Base-by-base conservation (phyloP, 2,329 filamentous ascomycete genomes). In the Dactylonectria estremocensis region DNA sequence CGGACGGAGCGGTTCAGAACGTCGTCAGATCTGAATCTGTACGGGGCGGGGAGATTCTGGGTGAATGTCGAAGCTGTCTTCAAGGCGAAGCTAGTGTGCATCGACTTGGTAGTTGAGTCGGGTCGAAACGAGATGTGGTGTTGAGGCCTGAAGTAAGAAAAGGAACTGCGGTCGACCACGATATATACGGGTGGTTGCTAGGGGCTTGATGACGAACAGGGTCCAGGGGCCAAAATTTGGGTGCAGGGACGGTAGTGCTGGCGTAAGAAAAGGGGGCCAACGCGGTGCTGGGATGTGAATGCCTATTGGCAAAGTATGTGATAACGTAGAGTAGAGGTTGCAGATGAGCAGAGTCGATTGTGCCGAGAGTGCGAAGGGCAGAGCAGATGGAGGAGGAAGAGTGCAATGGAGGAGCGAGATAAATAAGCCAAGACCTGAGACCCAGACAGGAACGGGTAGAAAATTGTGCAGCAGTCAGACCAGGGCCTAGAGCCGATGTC, bases 371-470 rank as follows among this genome's bases (percentile, higher is more conserved):
- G 37, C 35, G 52, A 40, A 40, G 33, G 35, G 31, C 22, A 45
- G 37, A 37, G 33, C 31, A 31, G 35, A 49, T 33, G 37, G 22
- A 31, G 28, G 45, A 54, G 28, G 56, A 60, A 71, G 69, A 65
- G 67, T 62, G 7, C 40, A 35, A 35, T 67, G 66, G 62, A 67
- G 64, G 66, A 58, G 60, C 52, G 50, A 64, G 68, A 74, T 68
- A 64, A 67, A 67, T 66, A 56, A 74, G 69, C 33, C 49, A 57
- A 33, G 43, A 22, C 56, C 50, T 48, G 61, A 65, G 61, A 75
- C 70, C 53, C 65, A 66, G 64, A 75, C 71, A 69, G 73, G 73
- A 67, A 73, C 72, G 53, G 53, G 46, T 28, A 66, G 75, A 75
- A 74, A 76, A 70, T 65, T 71, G 72, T 72, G 71, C 71, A 71